These are phyloP conservation scores for Cryptosporidium baileyi DNA, from an alignment of 169 alveolate species.

Conservation along the genomic window DNA sequence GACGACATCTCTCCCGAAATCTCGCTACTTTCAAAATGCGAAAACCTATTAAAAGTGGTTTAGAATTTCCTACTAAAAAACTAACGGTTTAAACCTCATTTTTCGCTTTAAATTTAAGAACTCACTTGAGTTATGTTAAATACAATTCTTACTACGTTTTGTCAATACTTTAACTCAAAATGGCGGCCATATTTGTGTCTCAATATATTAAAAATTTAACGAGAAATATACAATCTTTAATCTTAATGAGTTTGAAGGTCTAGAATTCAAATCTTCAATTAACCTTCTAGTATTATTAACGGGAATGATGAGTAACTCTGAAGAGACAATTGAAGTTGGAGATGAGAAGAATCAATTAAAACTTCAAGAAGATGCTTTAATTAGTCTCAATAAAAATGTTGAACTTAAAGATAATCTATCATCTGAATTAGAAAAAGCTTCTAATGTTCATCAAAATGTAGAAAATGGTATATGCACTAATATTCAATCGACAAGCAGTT, in stretches of 20 bases:
- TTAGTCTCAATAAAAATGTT: background rate
- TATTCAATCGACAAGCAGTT: background rate
- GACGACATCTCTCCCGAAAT: conserved; percentile 63
- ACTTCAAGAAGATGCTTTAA: background rate
- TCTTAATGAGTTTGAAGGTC: background rate
- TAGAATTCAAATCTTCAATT: background rate
- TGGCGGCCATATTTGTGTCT: background rate
- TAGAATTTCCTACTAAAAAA: background rate
- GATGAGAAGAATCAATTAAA: background rate
- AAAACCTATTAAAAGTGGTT: background rate
- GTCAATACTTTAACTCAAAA: background rate
- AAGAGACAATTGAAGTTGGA: background rate
- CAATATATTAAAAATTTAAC: background rate
- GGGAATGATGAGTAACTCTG: too few species aligned
- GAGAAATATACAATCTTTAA: background rate
- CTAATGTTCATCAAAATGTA: background rate
- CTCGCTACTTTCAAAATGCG: background rate
- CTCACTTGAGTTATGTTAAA: too few species aligned
- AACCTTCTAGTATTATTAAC: background rate
- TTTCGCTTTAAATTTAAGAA: too few species aligned
- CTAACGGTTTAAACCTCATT: too few species aligned
- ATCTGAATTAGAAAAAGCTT: background rate
- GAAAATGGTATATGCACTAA: too few species aligned
- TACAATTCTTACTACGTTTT: too few species aligned
- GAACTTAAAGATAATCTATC: background rate